These are phyloP conservation scores for Cadophora sp. DNA, from an alignment of 2,329 filamentous ascomycete species.

Conservation along the genomic window DNA sequence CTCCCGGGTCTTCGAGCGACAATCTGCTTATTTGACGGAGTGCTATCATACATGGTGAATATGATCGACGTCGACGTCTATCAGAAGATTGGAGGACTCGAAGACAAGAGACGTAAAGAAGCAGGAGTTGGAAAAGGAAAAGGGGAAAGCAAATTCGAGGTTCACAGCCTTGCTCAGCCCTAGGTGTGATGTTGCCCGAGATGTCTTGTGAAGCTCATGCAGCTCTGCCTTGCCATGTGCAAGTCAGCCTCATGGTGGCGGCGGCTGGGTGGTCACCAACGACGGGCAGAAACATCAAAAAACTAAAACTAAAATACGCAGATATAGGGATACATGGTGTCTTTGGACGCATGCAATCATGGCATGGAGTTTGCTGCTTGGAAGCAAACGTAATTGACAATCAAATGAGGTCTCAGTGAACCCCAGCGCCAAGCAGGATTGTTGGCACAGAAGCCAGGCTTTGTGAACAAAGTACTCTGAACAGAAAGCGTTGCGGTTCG, in stretches of 20 bases:
- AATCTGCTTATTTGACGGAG: no score
- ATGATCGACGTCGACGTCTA: not conserved
- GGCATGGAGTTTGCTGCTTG: no score
- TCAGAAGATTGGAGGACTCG: not conserved
- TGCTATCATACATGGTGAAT: not conserved
- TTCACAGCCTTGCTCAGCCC: not conserved
- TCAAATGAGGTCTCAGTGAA: no score
- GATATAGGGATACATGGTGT: not conserved
- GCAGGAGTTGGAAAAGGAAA: not conserved
- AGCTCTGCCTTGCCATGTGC: not conserved
- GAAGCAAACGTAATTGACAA: no score
- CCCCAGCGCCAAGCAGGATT: no score
- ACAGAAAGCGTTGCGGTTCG: not conserved
- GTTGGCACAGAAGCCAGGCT: no score
- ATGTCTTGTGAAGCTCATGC: not conserved
- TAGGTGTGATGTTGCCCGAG: not conserved
- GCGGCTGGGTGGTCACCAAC: not conserved
- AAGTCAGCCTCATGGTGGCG: not conserved
- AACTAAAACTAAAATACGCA: not conserved
- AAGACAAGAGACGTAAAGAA: not conserved
- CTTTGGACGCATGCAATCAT: no score
- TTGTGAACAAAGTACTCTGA: not conserved
- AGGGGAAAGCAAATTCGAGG: not conserved
- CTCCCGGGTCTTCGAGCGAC: not conserved
- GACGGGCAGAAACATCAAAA: not conserved